Conservation (phyloP, 2,329 filamentous ascomycete species). For the Geosmithia flava region DNA sequence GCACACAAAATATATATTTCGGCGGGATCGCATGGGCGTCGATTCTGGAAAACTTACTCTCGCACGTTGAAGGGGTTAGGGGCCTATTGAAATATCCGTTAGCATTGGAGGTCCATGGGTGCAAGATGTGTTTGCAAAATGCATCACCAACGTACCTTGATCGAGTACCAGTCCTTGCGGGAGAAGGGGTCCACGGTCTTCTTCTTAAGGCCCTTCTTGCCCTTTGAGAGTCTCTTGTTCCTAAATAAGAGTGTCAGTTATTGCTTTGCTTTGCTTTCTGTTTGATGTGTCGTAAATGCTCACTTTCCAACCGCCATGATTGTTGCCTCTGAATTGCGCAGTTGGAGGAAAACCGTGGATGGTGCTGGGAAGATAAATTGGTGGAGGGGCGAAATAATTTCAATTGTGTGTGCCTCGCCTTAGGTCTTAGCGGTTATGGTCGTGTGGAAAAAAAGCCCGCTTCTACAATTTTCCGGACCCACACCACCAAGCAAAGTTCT, state of each 20-base stretch:
- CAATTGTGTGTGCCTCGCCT: conserved; percentile 24
- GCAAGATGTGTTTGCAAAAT: neutral
- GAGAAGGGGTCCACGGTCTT: conserved; percentile 94
- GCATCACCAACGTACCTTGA: conserved; percentile 55
- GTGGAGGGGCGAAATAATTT: conserved; percentile 28
- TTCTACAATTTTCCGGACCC: conserved; percentile 13
- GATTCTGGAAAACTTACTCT: conserved; percentile 60
- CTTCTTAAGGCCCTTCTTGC: conserved; percentile 99
- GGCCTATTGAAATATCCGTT: conserved; percentile 40
- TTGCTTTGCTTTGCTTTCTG: neutral
- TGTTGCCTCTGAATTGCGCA: conserved; percentile 34
- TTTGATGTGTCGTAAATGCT: conserved; percentile 12
- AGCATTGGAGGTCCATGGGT: neutral
- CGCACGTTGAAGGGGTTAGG: conserved; percentile 89
- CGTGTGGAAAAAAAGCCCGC: conserved; percentile 10
- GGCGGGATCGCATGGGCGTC: neutral
- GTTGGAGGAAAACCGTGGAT: conserved; percentile 21
- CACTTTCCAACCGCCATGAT: conserved; percentile 52
- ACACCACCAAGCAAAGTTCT: neutral
- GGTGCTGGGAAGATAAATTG: conserved; percentile 26
- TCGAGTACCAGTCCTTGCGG: conserved; percentile 97
- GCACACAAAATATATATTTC: conserved; percentile 1
- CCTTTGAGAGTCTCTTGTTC: conserved; percentile 99
- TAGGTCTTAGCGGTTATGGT: conserved; percentile 22
- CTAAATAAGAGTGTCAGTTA: conserved; percentile 24